A percentile compares a stretch with the other conserved stretches of the same genome.
Evolutionary conservation across 2,329 filamentous ascomycete genomes (phyloP).

Genomic region (Cordyceps sp.): DNA sequence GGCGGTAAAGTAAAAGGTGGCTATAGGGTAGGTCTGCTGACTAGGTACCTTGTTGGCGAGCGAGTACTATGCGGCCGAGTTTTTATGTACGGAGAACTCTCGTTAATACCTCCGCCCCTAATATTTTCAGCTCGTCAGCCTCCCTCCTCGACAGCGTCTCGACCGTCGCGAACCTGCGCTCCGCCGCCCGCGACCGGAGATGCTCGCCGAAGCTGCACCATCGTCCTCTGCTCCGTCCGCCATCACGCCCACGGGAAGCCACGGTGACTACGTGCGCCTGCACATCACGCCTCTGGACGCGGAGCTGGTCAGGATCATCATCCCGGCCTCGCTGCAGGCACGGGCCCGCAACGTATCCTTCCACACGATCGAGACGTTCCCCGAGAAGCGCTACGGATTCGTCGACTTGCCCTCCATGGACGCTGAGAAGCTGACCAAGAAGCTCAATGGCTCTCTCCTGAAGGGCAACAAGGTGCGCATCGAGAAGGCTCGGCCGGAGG

Average conservation of each 20-base stretch:
- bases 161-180: no score
- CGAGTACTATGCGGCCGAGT: no score
- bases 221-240: background rate
- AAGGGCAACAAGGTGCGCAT: constrained; percentile 75
- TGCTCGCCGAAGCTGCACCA: constrained; percentile 8
- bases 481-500: constrained; percentile 55
- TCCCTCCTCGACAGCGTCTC: no score
- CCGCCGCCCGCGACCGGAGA: constrained; percentile 7
- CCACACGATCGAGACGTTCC: constrained; percentile 72
- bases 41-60: no score
- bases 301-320: constrained; percentile 52
- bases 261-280: constrained; percentile 27
- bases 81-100: no score
- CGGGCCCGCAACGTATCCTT: constrained; percentile 71
- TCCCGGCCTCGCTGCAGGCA: constrained; percentile 50
- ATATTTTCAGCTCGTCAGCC: no score
- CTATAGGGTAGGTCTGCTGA: no score
- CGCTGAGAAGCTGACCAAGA: constrained; percentile 81
- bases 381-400: constrained; percentile 81
- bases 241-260: constrained; percentile 4
- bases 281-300: constrained; percentile 80
- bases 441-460: constrained; percentile 71
- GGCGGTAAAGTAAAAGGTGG: no score
- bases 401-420: constrained; percentile 67
- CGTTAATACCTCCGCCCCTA: no score